phyloP scores from a whole-genome alignment of 202 grass and related monocot species.

The Setaria viridis region DNA sequence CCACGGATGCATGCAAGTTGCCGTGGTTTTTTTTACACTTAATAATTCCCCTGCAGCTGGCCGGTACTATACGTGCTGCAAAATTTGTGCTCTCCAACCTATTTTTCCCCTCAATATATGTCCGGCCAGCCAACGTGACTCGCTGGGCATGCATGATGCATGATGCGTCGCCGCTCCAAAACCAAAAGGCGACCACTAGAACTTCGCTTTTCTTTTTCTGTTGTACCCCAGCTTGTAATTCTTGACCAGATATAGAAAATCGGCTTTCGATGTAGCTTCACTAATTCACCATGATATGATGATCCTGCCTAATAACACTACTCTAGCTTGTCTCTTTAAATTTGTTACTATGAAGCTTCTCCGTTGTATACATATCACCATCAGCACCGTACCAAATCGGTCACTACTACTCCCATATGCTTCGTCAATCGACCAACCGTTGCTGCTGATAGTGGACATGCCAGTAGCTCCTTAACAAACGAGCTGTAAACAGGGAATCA shows the following conservation, averaged over 20 bases:
- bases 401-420: not conserved
- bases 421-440: not conserved
- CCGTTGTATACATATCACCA: not conserved
- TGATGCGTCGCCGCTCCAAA: slow-evolving; percentile 5
- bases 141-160: not conserved
- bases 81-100: not conserved
- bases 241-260: not conserved
- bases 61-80: not conserved
- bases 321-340: not conserved
- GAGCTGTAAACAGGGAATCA: not conserved
- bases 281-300: not conserved
- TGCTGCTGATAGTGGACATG: not conserved
- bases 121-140: not conserved
- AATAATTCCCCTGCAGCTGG: not conserved
- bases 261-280: not conserved
- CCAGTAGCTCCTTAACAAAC: not conserved
- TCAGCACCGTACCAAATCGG: not conserved
- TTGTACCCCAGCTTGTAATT: not conserved
- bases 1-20: not conserved
- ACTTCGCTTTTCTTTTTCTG: not conserved
- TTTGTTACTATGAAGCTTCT: not conserved
- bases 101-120: not conserved
- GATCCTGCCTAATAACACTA: not conserved
- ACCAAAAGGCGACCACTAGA: not conserved
- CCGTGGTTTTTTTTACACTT: not conserved